Percentiles rank a stretch among this genome's conserved stretches.
Evolutionary conservation across 228 moss, liverwort and hornwort genomes (phyloP).

Genomic region (Sphagnum fallax): DNA sequence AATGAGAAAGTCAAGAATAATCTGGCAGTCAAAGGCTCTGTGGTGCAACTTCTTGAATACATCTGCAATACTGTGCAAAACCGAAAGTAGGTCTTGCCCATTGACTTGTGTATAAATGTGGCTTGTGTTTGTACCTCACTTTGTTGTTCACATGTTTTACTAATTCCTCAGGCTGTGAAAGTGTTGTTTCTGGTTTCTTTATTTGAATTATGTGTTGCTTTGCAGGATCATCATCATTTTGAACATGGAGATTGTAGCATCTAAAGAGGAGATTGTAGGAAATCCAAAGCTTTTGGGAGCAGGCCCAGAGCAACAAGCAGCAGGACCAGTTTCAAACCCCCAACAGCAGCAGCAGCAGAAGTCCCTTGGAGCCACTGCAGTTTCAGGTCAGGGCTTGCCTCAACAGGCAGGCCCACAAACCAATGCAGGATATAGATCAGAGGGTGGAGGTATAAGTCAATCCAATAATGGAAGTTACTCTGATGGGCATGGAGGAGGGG

Average conservation of each 20-base stretch:
- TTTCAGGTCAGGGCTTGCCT: constrained; percentile 10
- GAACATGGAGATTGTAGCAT: constrained; percentile 83
- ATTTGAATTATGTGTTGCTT: neutral
- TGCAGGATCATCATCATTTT: constrained; percentile 90
- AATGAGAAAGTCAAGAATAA: constrained; percentile 88
- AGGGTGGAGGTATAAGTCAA: constrained; percentile 38
- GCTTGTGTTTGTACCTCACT: neutral
- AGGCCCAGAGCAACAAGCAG: constrained; percentile 44
- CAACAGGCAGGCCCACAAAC: constrained; percentile 10
- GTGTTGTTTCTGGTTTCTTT: neutral
- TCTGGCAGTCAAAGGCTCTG: constrained; percentile 66
- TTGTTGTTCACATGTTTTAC: neutral
- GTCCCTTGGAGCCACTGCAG: constrained; percentile 15
- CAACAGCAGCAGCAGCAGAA: constrained; percentile 31
- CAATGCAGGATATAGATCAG: constrained; percentile 25
- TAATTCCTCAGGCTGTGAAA: neutral
- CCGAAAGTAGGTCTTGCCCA: constrained; percentile 50
- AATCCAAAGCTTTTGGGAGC: constrained; percentile 62
- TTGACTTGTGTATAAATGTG: neutral
- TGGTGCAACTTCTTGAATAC: constrained; percentile 85
- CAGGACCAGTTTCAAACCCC: constrained; percentile 16
- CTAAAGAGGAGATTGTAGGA: constrained; percentile 73
- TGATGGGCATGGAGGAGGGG: constrained; percentile 43
- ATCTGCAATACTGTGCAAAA: constrained; percentile 96
- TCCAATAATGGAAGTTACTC: constrained; percentile 28